Conservation (phyloP, 495 filamentous ascomycete genomes). For the Penicillium lividum region DNA sequence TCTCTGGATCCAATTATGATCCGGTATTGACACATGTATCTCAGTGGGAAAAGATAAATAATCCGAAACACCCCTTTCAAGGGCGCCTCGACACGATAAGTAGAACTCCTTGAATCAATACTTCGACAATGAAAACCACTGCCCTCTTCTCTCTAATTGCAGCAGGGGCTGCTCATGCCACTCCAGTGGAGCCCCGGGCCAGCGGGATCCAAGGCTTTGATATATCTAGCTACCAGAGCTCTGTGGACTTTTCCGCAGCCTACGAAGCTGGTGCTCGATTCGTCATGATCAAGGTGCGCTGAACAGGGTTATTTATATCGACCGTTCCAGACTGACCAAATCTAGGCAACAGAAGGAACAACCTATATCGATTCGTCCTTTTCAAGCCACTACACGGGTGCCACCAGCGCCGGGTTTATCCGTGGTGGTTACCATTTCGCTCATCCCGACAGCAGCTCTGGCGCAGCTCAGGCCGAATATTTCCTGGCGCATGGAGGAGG, state of each 20-base stretch:
- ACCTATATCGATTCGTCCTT: constrained; percentile 54
- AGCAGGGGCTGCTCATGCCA: constrained; percentile 24
- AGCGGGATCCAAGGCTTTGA: constrained; percentile 62
- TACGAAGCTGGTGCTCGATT: constrained; percentile 62
- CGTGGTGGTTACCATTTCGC: constrained; percentile 69
- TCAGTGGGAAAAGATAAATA: background rate
- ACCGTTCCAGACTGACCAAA: background rate
- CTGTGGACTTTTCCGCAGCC: constrained; percentile 56
- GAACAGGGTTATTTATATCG: background rate
- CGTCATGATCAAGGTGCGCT: constrained; percentile 64
- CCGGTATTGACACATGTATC: background rate
- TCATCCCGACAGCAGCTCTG: constrained; percentile 49
- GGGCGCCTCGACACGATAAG: background rate
- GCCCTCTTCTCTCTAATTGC: constrained; percentile 13
- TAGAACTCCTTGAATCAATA: background rate
- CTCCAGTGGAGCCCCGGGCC: constrained; percentile 35
- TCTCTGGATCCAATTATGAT: background rate
- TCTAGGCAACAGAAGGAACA: constrained; percentile 61
- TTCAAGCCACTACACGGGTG: constrained; percentile 54
- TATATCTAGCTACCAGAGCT: constrained; percentile 61
- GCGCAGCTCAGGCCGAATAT: constrained; percentile 56
- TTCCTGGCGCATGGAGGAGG: constrained; percentile 64
- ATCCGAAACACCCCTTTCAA: background rate
- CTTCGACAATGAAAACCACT: constrained; percentile 18
- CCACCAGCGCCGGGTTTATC: constrained; percentile 57